These are phyloP conservation scores for Fusarium brevicatenulatum DNA, from an alignment of 2,329 filamentous ascomycete species.

Conservation along the genomic window DNA sequence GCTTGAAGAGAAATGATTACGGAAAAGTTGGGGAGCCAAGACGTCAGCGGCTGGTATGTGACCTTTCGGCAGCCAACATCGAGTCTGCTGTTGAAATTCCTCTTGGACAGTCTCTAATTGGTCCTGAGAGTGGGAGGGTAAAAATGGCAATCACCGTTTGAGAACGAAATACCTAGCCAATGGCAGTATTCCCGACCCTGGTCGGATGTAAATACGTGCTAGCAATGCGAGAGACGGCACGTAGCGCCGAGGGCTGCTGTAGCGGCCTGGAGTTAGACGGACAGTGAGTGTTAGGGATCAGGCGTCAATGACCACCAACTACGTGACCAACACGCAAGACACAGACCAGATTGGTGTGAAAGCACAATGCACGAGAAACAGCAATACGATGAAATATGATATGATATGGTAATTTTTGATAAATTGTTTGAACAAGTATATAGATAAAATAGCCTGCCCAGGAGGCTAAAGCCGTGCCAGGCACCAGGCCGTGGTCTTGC, in stretches of 20 bases:
- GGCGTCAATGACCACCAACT: conserved; percentile 5
- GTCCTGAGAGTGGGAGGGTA: neutral
- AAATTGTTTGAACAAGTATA: neutral
- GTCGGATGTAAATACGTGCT: conserved; percentile 7
- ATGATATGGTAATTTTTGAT: neutral
- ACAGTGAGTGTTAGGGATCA: neutral
- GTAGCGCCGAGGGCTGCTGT: conserved; percentile 24
- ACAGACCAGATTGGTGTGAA: neutral
- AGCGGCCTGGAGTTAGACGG: neutral
- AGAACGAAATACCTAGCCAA: conserved; percentile 2
- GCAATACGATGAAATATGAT: neutral
- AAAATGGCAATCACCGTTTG: neutral
- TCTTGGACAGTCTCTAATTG: conserved; percentile 12
- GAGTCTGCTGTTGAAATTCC: conserved; percentile 14
- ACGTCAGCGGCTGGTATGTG: conserved; percentile 35
- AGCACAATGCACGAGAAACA: neutral
- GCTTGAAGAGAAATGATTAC: neutral
- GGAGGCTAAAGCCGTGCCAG: conserved; percentile 15
- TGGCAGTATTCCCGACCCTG: conserved; percentile 9
- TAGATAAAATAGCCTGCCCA: conserved; percentile 9
- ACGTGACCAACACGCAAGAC: conserved; percentile 7
- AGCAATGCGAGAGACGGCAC: conserved; percentile 30
- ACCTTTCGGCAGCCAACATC: conserved; percentile 9
- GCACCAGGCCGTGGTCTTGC: conserved; percentile 39
- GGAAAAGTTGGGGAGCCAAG: conserved; percentile 7